phyloP scores from a whole-genome alignment of 257 asterid species.

The Sherardia arvensis region DNA sequence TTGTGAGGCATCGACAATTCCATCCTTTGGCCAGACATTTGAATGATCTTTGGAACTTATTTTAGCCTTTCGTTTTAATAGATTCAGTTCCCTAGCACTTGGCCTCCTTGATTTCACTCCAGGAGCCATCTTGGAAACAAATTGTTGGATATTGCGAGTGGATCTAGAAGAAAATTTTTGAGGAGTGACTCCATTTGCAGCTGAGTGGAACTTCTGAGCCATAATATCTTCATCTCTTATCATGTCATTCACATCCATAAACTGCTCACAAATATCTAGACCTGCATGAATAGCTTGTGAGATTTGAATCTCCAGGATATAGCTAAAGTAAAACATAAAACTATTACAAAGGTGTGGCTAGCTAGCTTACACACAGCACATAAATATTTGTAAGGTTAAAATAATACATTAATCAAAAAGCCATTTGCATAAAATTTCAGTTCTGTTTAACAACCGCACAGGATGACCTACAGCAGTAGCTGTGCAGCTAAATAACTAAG shows the following conservation, averaged over 20 bases:
- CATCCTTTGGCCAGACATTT: slow-evolving; percentile 81
- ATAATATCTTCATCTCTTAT: slow-evolving; percentile 95
- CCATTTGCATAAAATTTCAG: too few species aligned
- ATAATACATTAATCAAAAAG: too few species aligned
- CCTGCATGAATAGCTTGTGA: slow-evolving; percentile 37
- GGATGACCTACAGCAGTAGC: neutral
- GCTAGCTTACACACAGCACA: neutral
- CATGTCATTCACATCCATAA: slow-evolving; percentile 94
- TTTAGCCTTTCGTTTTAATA: slow-evolving; percentile 91
- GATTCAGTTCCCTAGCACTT: slow-evolving; percentile 96
- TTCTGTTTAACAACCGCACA: neutral
- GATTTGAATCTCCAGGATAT: neutral
- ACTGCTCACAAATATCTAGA: slow-evolving; percentile 88
- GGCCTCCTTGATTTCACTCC: slow-evolving; percentile 83
- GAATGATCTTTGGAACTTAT: slow-evolving; percentile 76
- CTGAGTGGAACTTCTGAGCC: slow-evolving; percentile 44
- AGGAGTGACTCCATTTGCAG: slow-evolving; percentile 54
- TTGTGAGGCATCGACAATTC: slow-evolving; percentile 53
- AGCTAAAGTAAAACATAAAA: neutral
- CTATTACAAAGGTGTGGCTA: neutral
- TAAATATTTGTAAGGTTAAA: neutral
- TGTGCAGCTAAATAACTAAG: neutral
- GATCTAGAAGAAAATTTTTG: slow-evolving; percentile 66
- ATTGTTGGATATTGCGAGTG: slow-evolving; percentile 53
- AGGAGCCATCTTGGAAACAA: slow-evolving; percentile 77